These are phyloP conservation scores for Zea luxurians DNA, from an alignment of 176 grass and related monocot species.

Conservation along the genomic window DNA sequence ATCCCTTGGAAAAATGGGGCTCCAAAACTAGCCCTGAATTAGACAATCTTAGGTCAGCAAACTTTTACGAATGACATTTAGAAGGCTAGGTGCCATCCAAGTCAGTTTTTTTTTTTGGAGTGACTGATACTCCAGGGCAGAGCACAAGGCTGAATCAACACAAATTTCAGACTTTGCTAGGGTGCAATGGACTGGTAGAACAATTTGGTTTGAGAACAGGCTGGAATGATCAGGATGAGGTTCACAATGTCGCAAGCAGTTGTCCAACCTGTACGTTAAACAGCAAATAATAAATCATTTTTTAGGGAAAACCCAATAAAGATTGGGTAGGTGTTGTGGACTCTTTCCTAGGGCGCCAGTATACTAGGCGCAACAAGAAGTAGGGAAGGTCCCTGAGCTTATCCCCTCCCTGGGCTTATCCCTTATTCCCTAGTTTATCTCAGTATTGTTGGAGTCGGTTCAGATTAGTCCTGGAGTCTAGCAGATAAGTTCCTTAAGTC, in stretches of 20 bases:
- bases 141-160: background rate
- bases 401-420: too few species aligned
- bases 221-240: background rate
- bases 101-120: conserved; percentile 9
- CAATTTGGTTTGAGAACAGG: background rate
- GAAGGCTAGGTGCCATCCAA: background rate
- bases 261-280: background rate
- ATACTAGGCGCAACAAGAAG: too few species aligned
- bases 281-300: background rate
- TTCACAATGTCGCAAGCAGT: background rate
- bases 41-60: background rate
- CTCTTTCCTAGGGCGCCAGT: too few species aligned
- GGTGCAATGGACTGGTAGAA: background rate
- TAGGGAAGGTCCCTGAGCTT: too few species aligned
- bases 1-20: too few species aligned
- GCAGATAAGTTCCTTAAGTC: too few species aligned
- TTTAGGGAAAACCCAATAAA: background rate
- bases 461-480: too few species aligned
- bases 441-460: too few species aligned
- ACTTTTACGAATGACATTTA: background rate
- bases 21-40: background rate
- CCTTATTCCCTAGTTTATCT: too few species aligned
- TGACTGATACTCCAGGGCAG: conserved; percentile 11
- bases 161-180: background rate
- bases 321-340: background rate